phyloP scores from a whole-genome alignment of 441 rosid genomes.

The Gossypium davidsonii region DNA sequence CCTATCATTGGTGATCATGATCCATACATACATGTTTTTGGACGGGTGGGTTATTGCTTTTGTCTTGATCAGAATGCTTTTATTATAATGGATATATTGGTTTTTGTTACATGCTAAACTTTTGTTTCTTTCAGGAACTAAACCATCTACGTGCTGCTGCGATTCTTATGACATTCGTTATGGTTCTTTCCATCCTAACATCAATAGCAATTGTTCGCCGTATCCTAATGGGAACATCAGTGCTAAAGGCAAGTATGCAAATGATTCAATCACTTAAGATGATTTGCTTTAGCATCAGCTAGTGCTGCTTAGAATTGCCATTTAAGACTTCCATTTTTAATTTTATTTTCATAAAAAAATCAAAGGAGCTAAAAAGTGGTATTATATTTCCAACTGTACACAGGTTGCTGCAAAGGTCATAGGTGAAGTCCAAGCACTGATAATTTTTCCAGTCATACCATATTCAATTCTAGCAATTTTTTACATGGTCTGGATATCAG shows the following conservation, averaged over 20 bases:
- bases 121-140: constrained; percentile 57
- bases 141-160: constrained; percentile 67
- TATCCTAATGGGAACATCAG: constrained; percentile 95
- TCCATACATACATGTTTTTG: constrained; percentile 45
- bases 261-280: not conserved
- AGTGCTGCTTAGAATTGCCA: not conserved
- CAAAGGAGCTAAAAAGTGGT: not conserved
- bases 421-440: constrained; percentile 93
- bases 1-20: constrained; percentile 60
- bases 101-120: constrained; percentile 6
- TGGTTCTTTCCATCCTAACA: constrained; percentile 68
- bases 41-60: constrained; percentile 39
- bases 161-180: constrained; percentile 69
- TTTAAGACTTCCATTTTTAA: not conserved
- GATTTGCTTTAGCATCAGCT: not conserved
- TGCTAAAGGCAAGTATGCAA: constrained; percentile 66
- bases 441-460: constrained; percentile 81
- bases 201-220: constrained; percentile 87
- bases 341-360: not conserved
- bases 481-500: constrained; percentile 93
- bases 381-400: constrained; percentile 19
- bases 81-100: not conserved
- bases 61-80: constrained; percentile 5
- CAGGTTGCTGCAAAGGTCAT: constrained; percentile 98
- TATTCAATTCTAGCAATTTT: constrained; percentile 69